phyloP scores from a whole-genome alignment of 345 rosid species.

The Populus tremula region DNA sequence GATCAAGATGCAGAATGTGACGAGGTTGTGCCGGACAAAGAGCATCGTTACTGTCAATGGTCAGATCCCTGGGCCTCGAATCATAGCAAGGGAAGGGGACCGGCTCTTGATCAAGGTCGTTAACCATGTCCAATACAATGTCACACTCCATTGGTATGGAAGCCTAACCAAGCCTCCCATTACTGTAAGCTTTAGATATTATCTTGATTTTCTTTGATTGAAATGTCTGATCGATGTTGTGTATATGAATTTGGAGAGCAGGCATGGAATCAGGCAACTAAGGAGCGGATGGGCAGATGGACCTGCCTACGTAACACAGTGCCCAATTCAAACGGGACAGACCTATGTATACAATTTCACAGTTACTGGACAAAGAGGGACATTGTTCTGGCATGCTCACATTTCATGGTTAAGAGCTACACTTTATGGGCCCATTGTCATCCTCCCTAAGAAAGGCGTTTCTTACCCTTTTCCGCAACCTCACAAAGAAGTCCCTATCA shows the following conservation, averaged over 20 bases:
- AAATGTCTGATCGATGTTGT: background rate
- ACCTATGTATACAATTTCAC: conserved; percentile 47
- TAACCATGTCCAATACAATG: conserved; percentile 63
- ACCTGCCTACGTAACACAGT: conserved; percentile 49
- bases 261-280: conserved; percentile 51
- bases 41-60: conserved; percentile 73
- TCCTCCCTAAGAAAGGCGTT: conserved; percentile 42
- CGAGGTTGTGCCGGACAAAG: conserved; percentile 67
- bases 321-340: conserved; percentile 53
- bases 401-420: conserved; percentile 51
- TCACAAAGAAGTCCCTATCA: conserved; percentile 41
- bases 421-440: conserved; percentile 46
- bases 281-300: conserved; percentile 64
- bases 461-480: conserved; percentile 51
- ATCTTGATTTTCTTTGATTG: background rate
- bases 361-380: conserved; percentile 49
- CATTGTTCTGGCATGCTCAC: conserved; percentile 58
- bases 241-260: background rate
- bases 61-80: conserved; percentile 60
- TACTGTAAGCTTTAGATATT: background rate
- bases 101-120: conserved; percentile 57
- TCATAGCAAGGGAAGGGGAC: conserved; percentile 75
- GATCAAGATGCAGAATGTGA: conserved; percentile 61
- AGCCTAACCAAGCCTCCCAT: too few species aligned
- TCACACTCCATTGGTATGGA: conserved; percentile 66